Conservation (phyloP, 768 basidiomycete genomes). For the Sporobolomyces phaffii region DNA sequence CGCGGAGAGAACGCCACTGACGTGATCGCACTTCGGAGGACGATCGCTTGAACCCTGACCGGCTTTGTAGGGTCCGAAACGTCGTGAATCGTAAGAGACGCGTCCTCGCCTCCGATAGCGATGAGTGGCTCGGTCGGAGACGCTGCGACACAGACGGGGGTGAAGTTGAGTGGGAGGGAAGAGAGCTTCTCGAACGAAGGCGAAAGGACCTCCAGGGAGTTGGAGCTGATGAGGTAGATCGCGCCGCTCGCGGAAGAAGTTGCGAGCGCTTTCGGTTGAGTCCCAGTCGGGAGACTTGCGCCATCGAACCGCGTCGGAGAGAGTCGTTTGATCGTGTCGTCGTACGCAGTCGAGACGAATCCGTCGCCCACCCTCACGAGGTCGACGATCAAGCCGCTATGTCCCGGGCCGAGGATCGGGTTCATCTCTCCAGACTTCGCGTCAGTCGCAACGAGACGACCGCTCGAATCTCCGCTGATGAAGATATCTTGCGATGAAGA, state of each 20-base stretch:
- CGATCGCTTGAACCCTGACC: constrained; percentile 58
- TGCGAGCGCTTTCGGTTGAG: constrained; percentile 25
- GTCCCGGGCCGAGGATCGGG: constrained; percentile 12
- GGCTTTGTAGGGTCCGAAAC: constrained; percentile 70
- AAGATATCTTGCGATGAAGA: constrained; percentile 5
- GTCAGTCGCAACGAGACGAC: background rate
- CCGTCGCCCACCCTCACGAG: background rate
- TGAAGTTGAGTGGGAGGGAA: constrained; percentile 2
- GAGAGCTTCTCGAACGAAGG: constrained; percentile 54
- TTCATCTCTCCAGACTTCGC: background rate
- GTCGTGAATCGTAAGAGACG: constrained; percentile 65
- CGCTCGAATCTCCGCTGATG: constrained; percentile 31
- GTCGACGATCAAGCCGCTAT: constrained; percentile 20
- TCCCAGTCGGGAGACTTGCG: constrained; percentile 12
- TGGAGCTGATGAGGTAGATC: constrained; percentile 50
- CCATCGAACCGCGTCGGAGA: background rate
- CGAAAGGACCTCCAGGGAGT: constrained; percentile 1
- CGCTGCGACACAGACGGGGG: constrained; percentile 50
- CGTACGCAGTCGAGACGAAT: constrained; percentile 15
- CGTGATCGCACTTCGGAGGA: constrained; percentile 57
- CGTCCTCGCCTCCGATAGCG: constrained; percentile 53
- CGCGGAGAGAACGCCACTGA: constrained; percentile 71
- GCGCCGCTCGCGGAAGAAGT: background rate
- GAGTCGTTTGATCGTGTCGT: constrained; percentile 30
- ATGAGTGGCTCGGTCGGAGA: constrained; percentile 8